Conservation (phyloP, 192 early-diverging fungal genomes). For the Glomus cerebriforme region DNA sequence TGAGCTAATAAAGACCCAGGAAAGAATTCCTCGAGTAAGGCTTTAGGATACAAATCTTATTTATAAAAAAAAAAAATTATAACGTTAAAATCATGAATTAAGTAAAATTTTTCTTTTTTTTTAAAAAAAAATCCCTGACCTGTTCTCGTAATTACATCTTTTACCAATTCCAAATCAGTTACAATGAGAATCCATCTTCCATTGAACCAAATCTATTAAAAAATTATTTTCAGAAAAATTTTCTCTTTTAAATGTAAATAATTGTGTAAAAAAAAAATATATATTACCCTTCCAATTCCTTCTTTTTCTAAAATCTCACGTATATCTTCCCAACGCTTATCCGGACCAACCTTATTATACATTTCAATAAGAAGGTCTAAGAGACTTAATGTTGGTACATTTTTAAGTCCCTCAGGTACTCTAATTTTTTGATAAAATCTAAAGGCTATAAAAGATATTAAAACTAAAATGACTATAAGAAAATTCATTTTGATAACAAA, state of each 20-base stretch:
- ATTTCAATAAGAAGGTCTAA: not conserved
- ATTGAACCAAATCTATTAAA: not conserved
- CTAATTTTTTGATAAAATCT: not conserved
- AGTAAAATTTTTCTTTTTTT: too few species aligned
- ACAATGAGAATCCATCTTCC: not conserved
- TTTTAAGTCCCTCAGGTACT: not conserved
- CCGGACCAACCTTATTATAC: not conserved
- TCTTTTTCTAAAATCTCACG: not conserved
- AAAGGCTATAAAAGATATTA: too few species aligned
- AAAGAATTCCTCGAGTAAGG: not conserved
- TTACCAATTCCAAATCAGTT: not conserved
- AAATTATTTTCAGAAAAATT: not conserved
- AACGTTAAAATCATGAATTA: too few species aligned
- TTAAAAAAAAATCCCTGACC: not conserved
- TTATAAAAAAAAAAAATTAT: not conserved
- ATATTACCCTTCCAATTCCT: not conserved
- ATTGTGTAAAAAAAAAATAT: not conserved
- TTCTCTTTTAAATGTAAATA: not conserved
- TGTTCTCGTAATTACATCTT: not conserved
- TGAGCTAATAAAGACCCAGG: not conserved
- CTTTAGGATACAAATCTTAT: not conserved
- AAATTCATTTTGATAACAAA: too few species aligned
- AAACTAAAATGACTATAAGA: too few species aligned
- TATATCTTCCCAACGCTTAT: not conserved
- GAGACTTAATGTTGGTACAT: too few species aligned